phyloP scores from a whole-genome alignment of 2,329 filamentous ascomycete genomes.

The Neophaeococcomyces mojaviensis region DNA sequence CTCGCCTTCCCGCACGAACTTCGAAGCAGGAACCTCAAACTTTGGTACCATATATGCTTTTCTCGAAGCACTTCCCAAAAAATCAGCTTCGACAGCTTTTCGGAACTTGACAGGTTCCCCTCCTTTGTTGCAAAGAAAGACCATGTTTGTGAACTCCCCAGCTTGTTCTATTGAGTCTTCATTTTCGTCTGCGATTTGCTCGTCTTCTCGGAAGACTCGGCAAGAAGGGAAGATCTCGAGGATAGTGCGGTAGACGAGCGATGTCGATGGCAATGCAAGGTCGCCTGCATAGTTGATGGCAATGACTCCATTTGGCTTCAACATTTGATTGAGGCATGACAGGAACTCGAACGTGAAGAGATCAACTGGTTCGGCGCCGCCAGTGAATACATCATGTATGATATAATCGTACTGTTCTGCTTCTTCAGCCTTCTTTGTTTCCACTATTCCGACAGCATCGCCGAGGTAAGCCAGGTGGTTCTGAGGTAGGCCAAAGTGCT shows the following conservation, averaged over 20 bases:
- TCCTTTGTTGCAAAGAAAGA: slow-evolving; percentile 68
- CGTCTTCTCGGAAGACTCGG: slow-evolving; percentile 77
- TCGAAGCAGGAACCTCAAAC: slow-evolving; percentile 51
- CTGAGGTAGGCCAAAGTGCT: slow-evolving; percentile 71
- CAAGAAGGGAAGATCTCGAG: slow-evolving; percentile 76
- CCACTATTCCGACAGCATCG: slow-evolving; percentile 68
- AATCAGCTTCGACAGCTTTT: slow-evolving; percentile 56
- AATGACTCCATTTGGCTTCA: slow-evolving; percentile 72
- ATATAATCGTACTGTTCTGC: slow-evolving; percentile 74
- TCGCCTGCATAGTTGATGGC: slow-evolving; percentile 97
- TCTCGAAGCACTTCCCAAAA: slow-evolving; percentile 63
- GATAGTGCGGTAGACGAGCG: slow-evolving; percentile 76
- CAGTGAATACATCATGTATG: slow-evolving; percentile 94
- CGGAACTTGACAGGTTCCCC: slow-evolving; percentile 55
- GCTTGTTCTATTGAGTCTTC: slow-evolving; percentile 40
- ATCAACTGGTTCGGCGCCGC: slow-evolving; percentile 79
- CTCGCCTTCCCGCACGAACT: slow-evolving; percentile 41
- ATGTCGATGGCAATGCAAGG: slow-evolving; percentile 65
- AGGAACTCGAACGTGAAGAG: slow-evolving; percentile 87
- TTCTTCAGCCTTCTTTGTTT: slow-evolving; percentile 31
- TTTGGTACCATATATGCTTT: slow-evolving; percentile 63
- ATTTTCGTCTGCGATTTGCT: slow-evolving; percentile 42
- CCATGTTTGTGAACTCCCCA: slow-evolving; percentile 84
- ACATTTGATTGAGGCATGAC: slow-evolving; percentile 57
- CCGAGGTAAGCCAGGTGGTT: slow-evolving; percentile 75